Percentiles rank a stretch among this genome's conserved stretches.
Evolutionary conservation across 257 asterid species (phyloP).

Genomic region (Solanum okadae): DNA sequence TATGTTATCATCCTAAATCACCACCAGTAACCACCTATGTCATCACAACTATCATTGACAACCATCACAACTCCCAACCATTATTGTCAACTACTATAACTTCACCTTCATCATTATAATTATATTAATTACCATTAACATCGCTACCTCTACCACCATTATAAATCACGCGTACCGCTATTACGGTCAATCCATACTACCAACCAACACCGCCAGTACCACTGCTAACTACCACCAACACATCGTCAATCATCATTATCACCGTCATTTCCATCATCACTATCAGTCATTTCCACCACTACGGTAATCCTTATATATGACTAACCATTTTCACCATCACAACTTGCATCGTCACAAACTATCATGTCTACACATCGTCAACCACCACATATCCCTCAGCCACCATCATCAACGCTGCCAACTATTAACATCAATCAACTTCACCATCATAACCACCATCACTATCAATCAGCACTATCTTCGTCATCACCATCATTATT

Average conservation of each 20-base stretch:
- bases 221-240: rapidly evolving
- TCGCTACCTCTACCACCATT: background rate
- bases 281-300: too few relatives aligned
- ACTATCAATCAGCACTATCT: background rate
- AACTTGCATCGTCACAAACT: background rate
- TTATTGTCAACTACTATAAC: rapidly evolving
- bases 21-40: too few relatives aligned
- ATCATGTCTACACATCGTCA: background rate
- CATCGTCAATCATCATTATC: background rate
- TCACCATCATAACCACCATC: background rate
- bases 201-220: background rate
- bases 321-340: background rate
- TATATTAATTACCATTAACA: background rate
- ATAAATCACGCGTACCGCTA: background rate
- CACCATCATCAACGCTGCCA: background rate
- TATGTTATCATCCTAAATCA: too few relatives aligned
- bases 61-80: rapidly evolving
- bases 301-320: too few relatives aligned
- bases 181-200: background rate
- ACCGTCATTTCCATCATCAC: background rate
- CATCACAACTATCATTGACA: background rate
- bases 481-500: too few relatives aligned
- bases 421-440: background rate
- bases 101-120: background rate
- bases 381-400: background rate